phyloP scores from a whole-genome alignment of 2,329 filamentous ascomycete genomes.

The Exophiala spinifera region DNA sequence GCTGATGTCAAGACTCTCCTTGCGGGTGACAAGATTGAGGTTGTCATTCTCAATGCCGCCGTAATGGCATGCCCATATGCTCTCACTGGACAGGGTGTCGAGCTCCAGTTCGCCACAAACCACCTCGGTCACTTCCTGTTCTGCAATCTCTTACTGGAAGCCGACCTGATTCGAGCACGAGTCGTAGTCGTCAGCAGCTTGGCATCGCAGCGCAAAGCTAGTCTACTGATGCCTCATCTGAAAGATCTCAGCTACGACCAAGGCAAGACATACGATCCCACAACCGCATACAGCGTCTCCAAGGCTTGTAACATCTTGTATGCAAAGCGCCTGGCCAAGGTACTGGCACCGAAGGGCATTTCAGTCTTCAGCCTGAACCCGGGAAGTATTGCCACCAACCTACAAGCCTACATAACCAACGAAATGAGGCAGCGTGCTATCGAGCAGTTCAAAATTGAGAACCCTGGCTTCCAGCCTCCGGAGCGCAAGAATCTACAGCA shows the following conservation, averaged over 20 bases:
- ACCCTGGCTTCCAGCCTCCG: slow-evolving; percentile 16
- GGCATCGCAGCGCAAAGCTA: slow-evolving; percentile 11
- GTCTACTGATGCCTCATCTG: slow-evolving; percentile 31
- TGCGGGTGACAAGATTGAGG: slow-evolving; percentile 34
- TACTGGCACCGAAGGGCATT: slow-evolving; percentile 7
- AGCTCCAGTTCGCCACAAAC: slow-evolving; percentile 41
- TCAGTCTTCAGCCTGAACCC: slow-evolving; percentile 20
- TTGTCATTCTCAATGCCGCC: slow-evolving; percentile 46
- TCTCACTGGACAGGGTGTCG: slow-evolving; percentile 35
- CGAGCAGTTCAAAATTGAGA: slow-evolving; percentile 3
- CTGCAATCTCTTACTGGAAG: slow-evolving; percentile 39
- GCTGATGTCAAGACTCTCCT: slow-evolving; percentile 34
- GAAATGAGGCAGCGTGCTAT: slow-evolving; percentile 13
- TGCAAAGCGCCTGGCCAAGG: slow-evolving; percentile 13
- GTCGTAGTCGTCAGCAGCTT: slow-evolving; percentile 34
- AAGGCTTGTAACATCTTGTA: slow-evolving; percentile 49
- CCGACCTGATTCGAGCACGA: slow-evolving; percentile 22
- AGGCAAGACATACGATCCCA: slow-evolving; percentile 34
- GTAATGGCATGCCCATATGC: slow-evolving; percentile 37
- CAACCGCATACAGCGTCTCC: slow-evolving; percentile 43
- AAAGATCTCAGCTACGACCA: slow-evolving; percentile 36
- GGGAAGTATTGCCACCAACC: slow-evolving; percentile 20
- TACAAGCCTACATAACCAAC: slow-evolving; percentile 16
- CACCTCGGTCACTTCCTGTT: slow-evolving; percentile 41
- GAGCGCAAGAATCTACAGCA: slow-evolving; percentile 29